Base-by-base conservation (phyloP, 768 basidiomycete genomes). In the Paxillus involutus region DNA sequence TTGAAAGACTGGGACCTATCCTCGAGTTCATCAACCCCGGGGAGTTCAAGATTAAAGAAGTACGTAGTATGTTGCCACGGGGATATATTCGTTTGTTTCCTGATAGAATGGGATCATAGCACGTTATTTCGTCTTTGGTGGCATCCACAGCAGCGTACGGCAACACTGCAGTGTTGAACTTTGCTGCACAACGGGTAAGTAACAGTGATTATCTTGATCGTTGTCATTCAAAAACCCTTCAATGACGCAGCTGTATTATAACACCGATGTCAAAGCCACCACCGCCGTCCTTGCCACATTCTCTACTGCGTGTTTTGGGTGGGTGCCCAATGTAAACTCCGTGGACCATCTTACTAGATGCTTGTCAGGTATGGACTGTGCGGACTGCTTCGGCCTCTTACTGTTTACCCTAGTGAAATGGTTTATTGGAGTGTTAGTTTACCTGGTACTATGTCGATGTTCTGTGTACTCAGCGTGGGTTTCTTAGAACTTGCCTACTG, bases 261-360 rank as follows among this genome's bases (percentile, higher is more conserved):
- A 81, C 55, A 81, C 80, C 4, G 69, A 82, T 33, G 80, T 85
- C 3, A 71, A 74, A 43, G 79, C 81, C 1, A 73, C 77, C 0
- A 83, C 82, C 2, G 83, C 83, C 7, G 70, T 85, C 29, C 75
- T 87, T 9, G 80, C 82, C 0, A 85, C 82, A 0, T 85, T 85
- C 66, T 85, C 83, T 2, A 83, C 83, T 0, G 81, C 80, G 4
- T 82, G 81, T 62, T 85, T 86, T 65, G 83, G 82, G 77, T 83
- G 58, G 49, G 75, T 56, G 21, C 3, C 37, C 47, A 5, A 7
- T 3, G 35, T 26, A 16, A 44, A 33, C 35, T 19, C 16, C 32
- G 37, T 7, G 3, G 8, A 47, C 44, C 41, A 32, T 19, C 26
- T 24, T 45, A 47, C 35, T 21, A 14, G 48, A 43, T 40, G 44